Percentiles rank a stretch among this genome's conserved stretches.
These are phyloP conservation scores for Hirsutella thompsonii DNA, from an alignment of 2,329 filamentous ascomycete genomes.

Conservation along the genomic window DNA sequence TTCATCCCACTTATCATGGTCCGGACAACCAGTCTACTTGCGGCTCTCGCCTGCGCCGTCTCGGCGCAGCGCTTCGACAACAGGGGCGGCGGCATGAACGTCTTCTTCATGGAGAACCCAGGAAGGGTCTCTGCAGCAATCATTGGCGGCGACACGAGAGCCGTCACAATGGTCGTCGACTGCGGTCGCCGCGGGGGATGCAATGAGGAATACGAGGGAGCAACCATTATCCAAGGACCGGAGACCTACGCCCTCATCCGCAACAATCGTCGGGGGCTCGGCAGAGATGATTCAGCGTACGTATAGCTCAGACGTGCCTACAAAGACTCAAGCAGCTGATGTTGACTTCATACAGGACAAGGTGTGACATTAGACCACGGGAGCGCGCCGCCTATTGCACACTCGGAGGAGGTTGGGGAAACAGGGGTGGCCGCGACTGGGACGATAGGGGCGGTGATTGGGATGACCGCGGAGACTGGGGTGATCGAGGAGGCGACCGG, in stretches of 20 bases:
- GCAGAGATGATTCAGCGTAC: neutral
- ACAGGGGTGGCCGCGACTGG: no score
- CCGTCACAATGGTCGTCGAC: neutral
- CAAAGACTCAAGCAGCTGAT: no score
- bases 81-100: neutral
- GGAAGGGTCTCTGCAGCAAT: neutral
- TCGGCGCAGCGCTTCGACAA: neutral
- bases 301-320: neutral
- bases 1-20: neutral
- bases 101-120: neutral
- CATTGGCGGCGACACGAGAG: neutral
- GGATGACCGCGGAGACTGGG: no score
- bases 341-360: no score
- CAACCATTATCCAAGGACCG: neutral
- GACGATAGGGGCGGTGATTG: no score
- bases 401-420: no score
- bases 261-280: neutral
- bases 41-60: neutral
- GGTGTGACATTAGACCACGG: no score
- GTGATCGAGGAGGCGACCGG: no score
- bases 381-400: no score
- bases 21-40: neutral
- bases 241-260: neutral
- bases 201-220: neutral
- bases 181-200: neutral